Percentiles rank a stretch among this genome's conserved stretches.
phyloP scores from a whole-genome alignment of 2,329 filamentous ascomycete genomes.

The Pseudogymnoascus sp. region DNA sequence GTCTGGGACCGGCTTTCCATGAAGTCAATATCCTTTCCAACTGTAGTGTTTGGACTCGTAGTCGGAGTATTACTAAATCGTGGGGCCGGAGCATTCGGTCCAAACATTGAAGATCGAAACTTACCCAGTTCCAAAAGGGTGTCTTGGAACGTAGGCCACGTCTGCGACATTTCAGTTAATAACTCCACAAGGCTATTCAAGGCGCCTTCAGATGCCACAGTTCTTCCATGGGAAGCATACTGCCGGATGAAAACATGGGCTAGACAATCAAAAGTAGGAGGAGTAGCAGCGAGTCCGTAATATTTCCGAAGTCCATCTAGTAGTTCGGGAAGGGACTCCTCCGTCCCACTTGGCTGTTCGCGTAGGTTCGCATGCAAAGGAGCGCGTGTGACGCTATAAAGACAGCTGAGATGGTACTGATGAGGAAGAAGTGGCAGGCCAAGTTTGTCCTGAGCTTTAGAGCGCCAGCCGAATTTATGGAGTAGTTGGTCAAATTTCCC shows the following conservation, averaged over 20 bases:
- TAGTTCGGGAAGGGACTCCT: neutral
- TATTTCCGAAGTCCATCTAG: neutral
- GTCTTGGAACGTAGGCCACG: constrained; percentile 5
- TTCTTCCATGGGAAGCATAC: constrained; percentile 1
- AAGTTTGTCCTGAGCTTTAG: neutral
- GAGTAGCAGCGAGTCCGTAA: neutral
- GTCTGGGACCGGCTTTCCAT: neutral
- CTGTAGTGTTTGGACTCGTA: neutral
- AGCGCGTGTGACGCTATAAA: constrained; percentile 24
- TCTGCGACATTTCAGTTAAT: neutral
- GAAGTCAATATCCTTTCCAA: neutral
- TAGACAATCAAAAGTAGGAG: constrained; percentile 6
- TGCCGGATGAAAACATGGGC: neutral
- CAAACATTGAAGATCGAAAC: neutral
- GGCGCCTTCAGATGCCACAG: neutral
- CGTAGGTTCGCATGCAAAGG: neutral
- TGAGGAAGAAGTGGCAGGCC: constrained; percentile 23
- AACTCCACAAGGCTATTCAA: neutral
- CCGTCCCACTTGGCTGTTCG: neutral
- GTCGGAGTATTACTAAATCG: neutral
- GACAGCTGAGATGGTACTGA: constrained; percentile 26
- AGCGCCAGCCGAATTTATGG: neutral
- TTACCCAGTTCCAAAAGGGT: constrained; percentile 1
- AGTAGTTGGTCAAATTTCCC: neutral
- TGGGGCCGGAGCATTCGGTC: neutral